These are phyloP conservation scores for Calonectria ilicicola DNA, from an alignment of 2,329 filamentous ascomycete genomes.

Conservation along the genomic window DNA sequence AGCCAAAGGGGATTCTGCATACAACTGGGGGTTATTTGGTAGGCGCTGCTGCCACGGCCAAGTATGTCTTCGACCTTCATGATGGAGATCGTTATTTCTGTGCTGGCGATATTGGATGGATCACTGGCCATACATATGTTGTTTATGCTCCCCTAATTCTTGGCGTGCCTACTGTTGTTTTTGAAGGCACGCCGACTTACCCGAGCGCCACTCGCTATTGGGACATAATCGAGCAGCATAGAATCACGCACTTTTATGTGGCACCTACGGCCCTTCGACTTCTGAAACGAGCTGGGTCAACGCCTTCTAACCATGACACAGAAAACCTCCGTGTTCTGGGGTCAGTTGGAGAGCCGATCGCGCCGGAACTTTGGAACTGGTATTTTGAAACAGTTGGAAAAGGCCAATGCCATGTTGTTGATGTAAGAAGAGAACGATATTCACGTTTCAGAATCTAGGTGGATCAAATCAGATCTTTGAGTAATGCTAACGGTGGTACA, in stretches of 20 bases:
- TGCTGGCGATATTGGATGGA: constrained; percentile 95
- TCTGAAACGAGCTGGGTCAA: constrained; percentile 89
- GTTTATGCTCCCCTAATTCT: constrained; percentile 92
- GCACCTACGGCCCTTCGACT: constrained; percentile 90
- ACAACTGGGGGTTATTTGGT: constrained; percentile 90
- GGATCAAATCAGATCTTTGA: no score
- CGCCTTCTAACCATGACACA: constrained; percentile 82
- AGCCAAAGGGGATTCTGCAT: constrained; percentile 97
- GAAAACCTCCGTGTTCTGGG: constrained; percentile 85
- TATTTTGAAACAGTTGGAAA: constrained; percentile 93
- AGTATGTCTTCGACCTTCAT: constrained; percentile 97
- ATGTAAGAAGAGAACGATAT: constrained; percentile 73
- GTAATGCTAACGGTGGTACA: constrained; percentile 57
- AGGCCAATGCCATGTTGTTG: constrained; percentile 87
- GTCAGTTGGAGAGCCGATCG: constrained; percentile 94
- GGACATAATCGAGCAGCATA: constrained; percentile 92
- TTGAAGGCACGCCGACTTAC: constrained; percentile 94
- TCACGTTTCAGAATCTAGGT: no score
- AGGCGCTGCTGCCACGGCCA: constrained; percentile 88
- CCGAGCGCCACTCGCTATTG: constrained; percentile 95
- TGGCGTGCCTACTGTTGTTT: constrained; percentile 90
- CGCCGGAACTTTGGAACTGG: constrained; percentile 98
- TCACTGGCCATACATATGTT: constrained; percentile 95
- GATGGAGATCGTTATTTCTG: constrained; percentile 91
- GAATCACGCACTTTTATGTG: constrained; percentile 96